Base-by-base conservation (phyloP, 2,329 filamentous ascomycete species). In the Aureobasidium leucospermi region DNA sequence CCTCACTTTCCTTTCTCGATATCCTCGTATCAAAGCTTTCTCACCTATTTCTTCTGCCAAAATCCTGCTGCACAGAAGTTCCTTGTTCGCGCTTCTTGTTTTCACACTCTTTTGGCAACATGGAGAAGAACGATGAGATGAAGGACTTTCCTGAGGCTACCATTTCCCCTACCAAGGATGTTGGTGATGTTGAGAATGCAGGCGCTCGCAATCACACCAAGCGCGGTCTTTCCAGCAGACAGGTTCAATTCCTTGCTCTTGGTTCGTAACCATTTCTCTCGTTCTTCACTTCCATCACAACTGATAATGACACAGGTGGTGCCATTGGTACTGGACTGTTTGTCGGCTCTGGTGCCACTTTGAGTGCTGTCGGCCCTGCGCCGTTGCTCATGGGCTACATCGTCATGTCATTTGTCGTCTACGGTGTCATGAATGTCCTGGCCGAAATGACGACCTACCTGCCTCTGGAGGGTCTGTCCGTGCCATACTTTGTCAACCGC, bases 191-290 rank as follows among this genome's bases (percentile, higher is more conserved):
- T 15, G 57, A 59, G 19, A 52, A 59, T 52, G 34, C 45, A 23
- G 53, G 53, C 9, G 53, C 38, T 6, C 36, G 57, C 15, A 43
- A 59, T 19, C 57, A 59, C 39, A 59, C 57, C 29, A 59, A 80
- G 67, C 77, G 82, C 59, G 81, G 81, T 15, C 75, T 85, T 58
- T 83, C 85, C 73, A 81, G 78, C 66, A 75, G 82, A 38, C 82
- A 85, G 63, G 82, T 85, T 42, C 82, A 85, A 65, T 83, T 85
- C 70, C 73, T 85, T 39, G 82, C 82, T 23, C 73, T 85, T 13
- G 79, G 79, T 68, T 72, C 67, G n/a, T 32, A 3, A 23, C 23
- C 59, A 9, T 23, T 28, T 13, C 9, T 3, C 23, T 29, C 6
- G 1, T 15, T 8, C 6, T 13, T 6, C 16, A 41, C 11, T 23